phyloP scores from a whole-genome alignment of 345 rosid species.

The Eucalyptus melliodora region DNA sequence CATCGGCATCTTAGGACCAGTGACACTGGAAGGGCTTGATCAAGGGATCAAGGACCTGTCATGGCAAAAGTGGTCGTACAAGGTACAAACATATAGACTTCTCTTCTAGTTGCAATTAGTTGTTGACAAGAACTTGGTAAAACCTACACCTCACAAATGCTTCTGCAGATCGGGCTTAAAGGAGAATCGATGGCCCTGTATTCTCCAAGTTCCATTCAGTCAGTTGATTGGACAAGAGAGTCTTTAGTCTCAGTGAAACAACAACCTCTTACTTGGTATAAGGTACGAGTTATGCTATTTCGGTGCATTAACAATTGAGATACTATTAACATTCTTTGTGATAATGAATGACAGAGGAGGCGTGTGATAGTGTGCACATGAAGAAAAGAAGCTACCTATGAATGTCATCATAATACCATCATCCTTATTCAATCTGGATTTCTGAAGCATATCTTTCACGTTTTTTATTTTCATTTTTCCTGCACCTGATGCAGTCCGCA shows the following conservation, averaged over 20 bases:
- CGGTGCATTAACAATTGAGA: neutral
- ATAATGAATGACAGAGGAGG: neutral
- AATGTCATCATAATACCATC: neutral
- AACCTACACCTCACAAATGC: neutral
- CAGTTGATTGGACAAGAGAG: slow-evolving; percentile 42
- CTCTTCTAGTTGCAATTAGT: neutral
- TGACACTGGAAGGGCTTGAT: slow-evolving; percentile 47
- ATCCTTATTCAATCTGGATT: neutral
- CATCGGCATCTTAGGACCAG: slow-evolving; percentile 66
- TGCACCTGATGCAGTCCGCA: neutral
- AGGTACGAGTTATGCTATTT: slow-evolving; percentile 22
- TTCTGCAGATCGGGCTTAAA: slow-evolving; percentile 50
- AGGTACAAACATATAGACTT: slow-evolving; percentile 18
- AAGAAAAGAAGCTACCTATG: neutral
- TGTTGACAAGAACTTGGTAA: neutral
- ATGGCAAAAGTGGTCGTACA: slow-evolving; percentile 80
- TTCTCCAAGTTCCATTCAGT: slow-evolving; percentile 25
- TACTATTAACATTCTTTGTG: neutral
- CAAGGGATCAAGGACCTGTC: slow-evolving; percentile 55
- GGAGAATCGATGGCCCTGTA: slow-evolving; percentile 57
- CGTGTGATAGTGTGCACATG: neutral
- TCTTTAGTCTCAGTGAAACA: slow-evolving; percentile 20
- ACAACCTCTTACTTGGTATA: slow-evolving; percentile 69
- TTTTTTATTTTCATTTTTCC: neutral
- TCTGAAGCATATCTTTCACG: neutral